These are phyloP conservation scores for Solanum dulcamara DNA, from an alignment of 257 asterid species.

Conservation along the genomic window DNA sequence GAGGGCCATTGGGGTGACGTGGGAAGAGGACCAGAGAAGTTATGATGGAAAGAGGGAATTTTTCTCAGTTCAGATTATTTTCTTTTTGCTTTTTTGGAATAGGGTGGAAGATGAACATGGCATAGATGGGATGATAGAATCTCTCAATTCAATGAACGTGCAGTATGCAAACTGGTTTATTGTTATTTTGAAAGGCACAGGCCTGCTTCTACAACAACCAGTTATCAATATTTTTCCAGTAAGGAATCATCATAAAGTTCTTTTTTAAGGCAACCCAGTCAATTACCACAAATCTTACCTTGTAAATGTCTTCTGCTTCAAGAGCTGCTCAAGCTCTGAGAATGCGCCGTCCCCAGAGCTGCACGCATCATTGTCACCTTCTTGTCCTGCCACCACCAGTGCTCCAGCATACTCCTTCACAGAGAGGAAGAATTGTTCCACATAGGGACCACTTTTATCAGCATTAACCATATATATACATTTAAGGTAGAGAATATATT, in stretches of 20 bases:
- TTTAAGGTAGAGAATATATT: background rate
- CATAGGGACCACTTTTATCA: background rate
- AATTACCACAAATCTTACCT: constrained; percentile 29
- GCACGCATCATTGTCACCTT: constrained; percentile 18
- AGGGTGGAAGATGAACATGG: background rate
- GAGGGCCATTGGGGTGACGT: background rate
- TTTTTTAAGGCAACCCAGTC: background rate
- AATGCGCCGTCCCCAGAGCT: constrained; percentile 24
- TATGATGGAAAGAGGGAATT: background rate
- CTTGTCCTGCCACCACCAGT: constrained; percentile 19
- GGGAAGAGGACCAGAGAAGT: background rate
- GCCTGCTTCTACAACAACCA: background rate
- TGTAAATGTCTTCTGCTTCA: constrained; percentile 62
- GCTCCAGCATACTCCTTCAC: constrained; percentile 30
- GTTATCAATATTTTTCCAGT: background rate
- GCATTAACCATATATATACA: background rate
- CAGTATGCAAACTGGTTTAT: background rate
- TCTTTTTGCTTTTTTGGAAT: background rate
- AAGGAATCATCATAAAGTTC: background rate
- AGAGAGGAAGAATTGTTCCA: background rate
- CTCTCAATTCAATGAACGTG: background rate
- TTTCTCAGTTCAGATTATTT: background rate
- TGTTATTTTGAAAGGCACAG: background rate
- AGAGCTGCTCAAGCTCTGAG: constrained; percentile 63
- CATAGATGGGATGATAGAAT: background rate